Evolutionary conservation across 1,139 yeast species (phyloP), one percentile per base, ranked within the genome.

Genomic region (Protomyces pachydermus): DNA sequence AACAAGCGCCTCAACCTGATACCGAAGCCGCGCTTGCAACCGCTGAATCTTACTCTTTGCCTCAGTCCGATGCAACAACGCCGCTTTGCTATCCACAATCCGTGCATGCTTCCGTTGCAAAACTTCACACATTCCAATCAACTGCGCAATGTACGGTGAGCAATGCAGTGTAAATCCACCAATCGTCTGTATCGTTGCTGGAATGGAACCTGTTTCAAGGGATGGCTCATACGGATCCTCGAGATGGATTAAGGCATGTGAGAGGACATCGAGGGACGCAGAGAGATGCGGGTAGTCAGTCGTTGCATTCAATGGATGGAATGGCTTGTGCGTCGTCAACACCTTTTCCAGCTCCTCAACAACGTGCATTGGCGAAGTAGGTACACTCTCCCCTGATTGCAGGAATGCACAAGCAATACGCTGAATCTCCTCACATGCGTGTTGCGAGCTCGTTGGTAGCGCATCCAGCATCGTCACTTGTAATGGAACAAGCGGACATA

Each of bases 61-160:
- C 38, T 63, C 58, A 6, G 48, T 50, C 14, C 62, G 53, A 18
- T 35, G 12, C 35, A 62, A 48, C 51, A 60, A 60, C 4, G 64
- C 58, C 37, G 64, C 64, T 28, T 54, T 60, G 37, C 54, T 34
- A 35, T 60, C 64, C n/a, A 60, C 50, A 20, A 60, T 60, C 14
- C 58, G 58, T 14, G 57, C 64, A 25, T 60, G 64, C 9, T 52
- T 38, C 25, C 46, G 50, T 45, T 60, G 58, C 28, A 60, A 37
- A 3, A 6, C 28, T 18, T 42, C 48, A 42, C 23, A n/a, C 8
- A 42, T 12, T 10, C 18, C 25, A 12, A 18, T 12, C 23, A 42
- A 20, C 9, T 42, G 48, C 9, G 48, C 48, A 12, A 42, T 42
- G 23, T 42, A 42, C 23, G 48, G 48, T 18, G 48, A 42, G 25